phyloP scores from a whole-genome alignment of 176 grass and related monocot species.

The Aegilops tauschii region DNA sequence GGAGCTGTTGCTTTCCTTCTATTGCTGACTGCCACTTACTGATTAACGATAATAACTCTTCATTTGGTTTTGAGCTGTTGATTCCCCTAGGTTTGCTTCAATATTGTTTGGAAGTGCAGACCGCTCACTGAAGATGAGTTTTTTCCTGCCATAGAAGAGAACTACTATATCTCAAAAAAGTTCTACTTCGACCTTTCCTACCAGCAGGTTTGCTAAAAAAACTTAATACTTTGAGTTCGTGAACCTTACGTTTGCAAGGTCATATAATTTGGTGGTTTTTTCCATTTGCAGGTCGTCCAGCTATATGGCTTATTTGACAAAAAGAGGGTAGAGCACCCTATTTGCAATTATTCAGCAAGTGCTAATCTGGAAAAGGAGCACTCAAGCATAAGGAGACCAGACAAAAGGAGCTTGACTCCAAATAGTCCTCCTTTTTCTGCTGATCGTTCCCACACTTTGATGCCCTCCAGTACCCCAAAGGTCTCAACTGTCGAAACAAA shows the following conservation, averaged over 20 bases:
- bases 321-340: slow-evolving; percentile 16
- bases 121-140: slow-evolving; percentile 59
- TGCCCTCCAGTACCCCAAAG: neutral
- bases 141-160: slow-evolving; percentile 48
- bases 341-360: slow-evolving; percentile 2
- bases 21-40: neutral
- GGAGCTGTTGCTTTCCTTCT: neutral
- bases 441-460: neutral
- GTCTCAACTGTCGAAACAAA: slow-evolving; percentile 33
- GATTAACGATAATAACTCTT: slow-evolving; percentile 11
- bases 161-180: slow-evolving; percentile 53
- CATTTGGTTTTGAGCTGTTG: slow-evolving; percentile 14
- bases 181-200: slow-evolving; percentile 66
- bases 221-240: slow-evolving; percentile 19
- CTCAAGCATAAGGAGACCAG: neutral
- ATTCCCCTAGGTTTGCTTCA: slow-evolving; percentile 50
- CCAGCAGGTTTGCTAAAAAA: slow-evolving; percentile 44
- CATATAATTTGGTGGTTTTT: neutral
- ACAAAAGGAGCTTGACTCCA: slow-evolving; percentile 19
- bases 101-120: slow-evolving; percentile 59
- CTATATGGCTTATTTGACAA: slow-evolving; percentile 38
- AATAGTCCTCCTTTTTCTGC: slow-evolving; percentile 1
- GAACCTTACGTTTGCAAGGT: slow-evolving; percentile 4
- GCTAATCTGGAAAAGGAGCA: slow-evolving; percentile 12
- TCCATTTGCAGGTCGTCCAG: slow-evolving; percentile 35